phyloP scores from a whole-genome alignment of 2,329 filamentous ascomycete genomes.

The Fusarium veterinarium region DNA sequence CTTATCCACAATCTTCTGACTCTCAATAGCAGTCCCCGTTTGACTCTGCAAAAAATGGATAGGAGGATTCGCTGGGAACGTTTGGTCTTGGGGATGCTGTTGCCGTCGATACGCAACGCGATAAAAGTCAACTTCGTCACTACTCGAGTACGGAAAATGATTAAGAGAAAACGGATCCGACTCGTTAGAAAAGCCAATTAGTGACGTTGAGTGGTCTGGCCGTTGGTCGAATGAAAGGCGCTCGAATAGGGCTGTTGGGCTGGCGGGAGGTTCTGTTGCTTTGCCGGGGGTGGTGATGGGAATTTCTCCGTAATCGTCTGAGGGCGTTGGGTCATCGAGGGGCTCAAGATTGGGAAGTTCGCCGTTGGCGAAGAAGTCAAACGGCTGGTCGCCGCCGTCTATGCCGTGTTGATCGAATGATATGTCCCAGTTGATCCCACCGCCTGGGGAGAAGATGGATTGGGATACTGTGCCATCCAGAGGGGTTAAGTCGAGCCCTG shows the following conservation, averaged over 20 bases:
- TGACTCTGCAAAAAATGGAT: constrained; percentile 2
- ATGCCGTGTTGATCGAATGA: background rate
- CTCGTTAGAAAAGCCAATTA: background rate
- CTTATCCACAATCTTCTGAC: background rate
- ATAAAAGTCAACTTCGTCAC: constrained; percentile 8
- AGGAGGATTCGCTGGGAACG: background rate
- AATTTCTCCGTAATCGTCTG: background rate
- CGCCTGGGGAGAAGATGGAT: background rate
- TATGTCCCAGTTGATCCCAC: background rate
- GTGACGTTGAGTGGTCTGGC: background rate
- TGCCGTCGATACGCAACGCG: constrained; percentile 1
- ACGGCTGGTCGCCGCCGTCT: background rate
- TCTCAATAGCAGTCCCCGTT: background rate
- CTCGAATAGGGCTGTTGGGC: background rate
- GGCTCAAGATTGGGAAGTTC: background rate
- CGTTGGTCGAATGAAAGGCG: background rate
- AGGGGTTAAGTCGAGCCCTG: background rate
- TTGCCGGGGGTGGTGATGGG: background rate
- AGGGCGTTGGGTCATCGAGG: background rate
- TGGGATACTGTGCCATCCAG: background rate
- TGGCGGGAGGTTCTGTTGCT: background rate
- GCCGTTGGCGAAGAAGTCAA: constrained; percentile 6
- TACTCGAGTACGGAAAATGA: background rate
- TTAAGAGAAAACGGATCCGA: background rate
- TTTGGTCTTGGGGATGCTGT: background rate